These are phyloP conservation scores for Arabidopsis arenosa DNA, from an alignment of 345 rosid genomes.

Conservation along the genomic window DNA sequence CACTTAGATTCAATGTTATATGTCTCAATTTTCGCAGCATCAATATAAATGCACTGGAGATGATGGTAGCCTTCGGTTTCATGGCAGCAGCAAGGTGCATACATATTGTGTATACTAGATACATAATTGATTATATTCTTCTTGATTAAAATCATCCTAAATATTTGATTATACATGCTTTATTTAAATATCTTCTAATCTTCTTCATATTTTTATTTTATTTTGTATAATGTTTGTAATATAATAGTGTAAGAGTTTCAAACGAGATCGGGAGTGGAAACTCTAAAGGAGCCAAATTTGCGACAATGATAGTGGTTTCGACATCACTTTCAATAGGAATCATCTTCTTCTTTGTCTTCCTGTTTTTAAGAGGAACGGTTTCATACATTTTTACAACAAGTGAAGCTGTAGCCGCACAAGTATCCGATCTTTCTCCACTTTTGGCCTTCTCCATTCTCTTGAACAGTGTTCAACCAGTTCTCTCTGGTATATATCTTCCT, in stretches of 20 bases:
- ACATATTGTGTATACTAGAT: not conserved
- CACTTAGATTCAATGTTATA: not conserved
- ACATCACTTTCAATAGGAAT: slow-evolving; percentile 64
- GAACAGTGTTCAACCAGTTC: slow-evolving; percentile 81
- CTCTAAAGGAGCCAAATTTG: slow-evolving; percentile 60
- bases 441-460: slow-evolving; percentile 74
- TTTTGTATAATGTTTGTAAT: not conserved
- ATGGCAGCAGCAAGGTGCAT: slow-evolving; percentile 57
- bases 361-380: slow-evolving; percentile 55
- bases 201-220: not conserved
- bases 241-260: slow-evolving; percentile 69
- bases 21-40: slow-evolving; percentile 50
- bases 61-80: slow-evolving; percentile 84
- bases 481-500: slow-evolving; percentile 56
- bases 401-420: slow-evolving; percentile 57
- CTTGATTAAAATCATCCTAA: not conserved
- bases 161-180: not conserved
- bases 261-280: slow-evolving; percentile 83
- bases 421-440: slow-evolving; percentile 68
- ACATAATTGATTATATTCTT: not conserved
- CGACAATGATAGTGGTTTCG: slow-evolving; percentile 47
- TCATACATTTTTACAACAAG: slow-evolving; percentile 64
- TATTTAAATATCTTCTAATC: not conserved
- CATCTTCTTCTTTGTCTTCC: slow-evolving; percentile 52
- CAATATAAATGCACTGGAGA: slow-evolving; percentile 74